phyloP scores from a whole-genome alignment of 306 rosid species.

The Dalbergia cochinchinensis region DNA sequence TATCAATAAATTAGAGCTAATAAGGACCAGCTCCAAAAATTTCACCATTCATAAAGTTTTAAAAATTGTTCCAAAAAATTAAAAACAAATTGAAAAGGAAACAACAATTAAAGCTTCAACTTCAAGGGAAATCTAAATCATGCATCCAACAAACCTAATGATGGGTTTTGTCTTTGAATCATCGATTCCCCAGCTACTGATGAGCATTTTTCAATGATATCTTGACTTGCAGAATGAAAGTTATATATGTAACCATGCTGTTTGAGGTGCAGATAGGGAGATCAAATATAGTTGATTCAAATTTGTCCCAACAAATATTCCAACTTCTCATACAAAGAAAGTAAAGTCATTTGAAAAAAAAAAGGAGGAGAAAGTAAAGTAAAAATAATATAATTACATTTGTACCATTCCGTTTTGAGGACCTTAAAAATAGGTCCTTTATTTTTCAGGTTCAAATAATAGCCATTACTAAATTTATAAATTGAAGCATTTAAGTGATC shows the following conservation, averaged over 20 bases:
- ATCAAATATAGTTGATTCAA: neutral
- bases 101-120: neutral
- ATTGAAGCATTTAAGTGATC: no score
- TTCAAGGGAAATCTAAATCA: conserved; percentile 3
- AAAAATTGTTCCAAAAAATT: neutral
- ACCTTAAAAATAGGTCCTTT: no score
- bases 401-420: neutral
- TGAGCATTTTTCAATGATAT: neutral
- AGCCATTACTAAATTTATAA: no score
- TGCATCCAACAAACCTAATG: neutral
- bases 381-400: neutral
- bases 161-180: neutral
- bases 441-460: no score
- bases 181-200: neutral
- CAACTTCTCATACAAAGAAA: neutral
- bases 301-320: neutral
- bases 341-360: neutral
- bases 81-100: neutral
- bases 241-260: neutral
- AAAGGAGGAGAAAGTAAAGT: neutral
- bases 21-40: neutral
- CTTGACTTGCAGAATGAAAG: neutral
- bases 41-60: neutral
- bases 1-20: neutral
- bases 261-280: neutral